Conservation (phyloP, 768 basidiomycete species). For the Infundibulicybe gibba region DNA sequence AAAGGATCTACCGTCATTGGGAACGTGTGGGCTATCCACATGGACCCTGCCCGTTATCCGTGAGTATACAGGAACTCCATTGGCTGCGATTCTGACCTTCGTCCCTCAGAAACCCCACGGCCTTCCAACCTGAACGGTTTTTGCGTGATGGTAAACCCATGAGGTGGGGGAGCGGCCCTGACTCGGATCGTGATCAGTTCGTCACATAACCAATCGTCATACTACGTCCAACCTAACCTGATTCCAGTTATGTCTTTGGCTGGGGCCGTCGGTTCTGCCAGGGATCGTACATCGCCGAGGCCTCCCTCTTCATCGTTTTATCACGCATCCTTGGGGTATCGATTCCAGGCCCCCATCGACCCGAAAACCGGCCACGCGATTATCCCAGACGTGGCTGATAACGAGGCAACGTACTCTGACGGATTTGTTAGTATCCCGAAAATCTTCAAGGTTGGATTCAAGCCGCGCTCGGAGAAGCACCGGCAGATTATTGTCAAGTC, state of each 20-base stretch:
- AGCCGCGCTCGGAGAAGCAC: conserved; percentile 10
- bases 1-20: conserved; percentile 5
- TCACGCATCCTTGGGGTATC: conserved; percentile 13
- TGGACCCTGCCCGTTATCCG: conserved; percentile 19
- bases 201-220: neutral
- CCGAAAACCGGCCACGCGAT: conserved; percentile 9
- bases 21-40: conserved; percentile 15
- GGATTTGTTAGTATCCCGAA: conserved; percentile 12
- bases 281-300: conserved; percentile 15
- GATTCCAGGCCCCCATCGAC: conserved; percentile 12
- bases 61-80: conserved; percentile 1
- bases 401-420: conserved; percentile 12
- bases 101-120: conserved; percentile 14
- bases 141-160: conserved; percentile 13
- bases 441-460: conserved; percentile 10
- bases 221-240: neutral
- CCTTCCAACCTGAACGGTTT: conserved; percentile 28
- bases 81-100: neutral
- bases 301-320: conserved; percentile 11
- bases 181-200: conserved; percentile 18
- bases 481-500: conserved; percentile 8
- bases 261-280: conserved; percentile 26
- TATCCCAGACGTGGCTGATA: conserved; percentile 12
- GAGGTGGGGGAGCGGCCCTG: conserved; percentile 18
- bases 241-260: conserved; percentile 18